Conservation (phyloP, 1,139 yeast genomes). For the Yamadazyma diospyri region DNA sequence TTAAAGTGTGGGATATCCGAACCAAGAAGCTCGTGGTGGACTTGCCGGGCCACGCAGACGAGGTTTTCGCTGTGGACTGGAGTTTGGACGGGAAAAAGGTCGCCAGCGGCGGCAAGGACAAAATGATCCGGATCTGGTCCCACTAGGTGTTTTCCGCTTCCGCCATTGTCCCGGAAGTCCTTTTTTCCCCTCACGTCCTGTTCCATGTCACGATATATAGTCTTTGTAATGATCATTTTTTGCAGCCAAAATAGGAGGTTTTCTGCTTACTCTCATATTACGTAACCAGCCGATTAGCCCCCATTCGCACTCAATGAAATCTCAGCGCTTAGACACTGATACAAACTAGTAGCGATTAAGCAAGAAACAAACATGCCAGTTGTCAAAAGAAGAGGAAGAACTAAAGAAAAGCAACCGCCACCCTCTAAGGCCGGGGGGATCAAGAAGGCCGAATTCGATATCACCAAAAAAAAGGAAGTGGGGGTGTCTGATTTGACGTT, state of each 20-base stretch:
- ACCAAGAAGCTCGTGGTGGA: conserved; percentile 82
- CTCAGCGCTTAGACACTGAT: too few relatives aligned
- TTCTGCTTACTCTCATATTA: too few relatives aligned
- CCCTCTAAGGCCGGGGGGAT: conserved; percentile 60
- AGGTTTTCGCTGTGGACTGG: conserved; percentile 98
- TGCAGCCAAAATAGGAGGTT: too few relatives aligned
- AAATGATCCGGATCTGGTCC: conserved; percentile 89
- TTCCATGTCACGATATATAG: too few relatives aligned
- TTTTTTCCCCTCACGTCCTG: too few relatives aligned
- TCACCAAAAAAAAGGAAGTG: conserved; percentile 87
- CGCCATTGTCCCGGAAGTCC: neutral
- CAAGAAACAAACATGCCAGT: conserved; percentile 52
- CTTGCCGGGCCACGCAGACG: conserved; percentile 94
- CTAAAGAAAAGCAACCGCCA: conserved; percentile 51
- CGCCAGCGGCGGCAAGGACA: conserved; percentile 96
- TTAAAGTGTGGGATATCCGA: conserved; percentile 94
- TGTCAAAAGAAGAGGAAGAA: conserved; percentile 73
- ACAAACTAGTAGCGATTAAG: too few relatives aligned
- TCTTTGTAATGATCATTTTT: conserved; percentile 1
- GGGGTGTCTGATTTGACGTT: conserved; percentile 95
- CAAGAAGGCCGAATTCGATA: conserved; percentile 89
- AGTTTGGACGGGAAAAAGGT: conserved; percentile 90
- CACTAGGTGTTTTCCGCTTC: conserved; percentile 39
- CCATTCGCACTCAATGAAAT: too few relatives aligned
- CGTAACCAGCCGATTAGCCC: conserved; percentile 1